These are phyloP conservation scores for Rhodamnia argentea DNA, from an alignment of 345 rosid species.

Conservation along the genomic window DNA sequence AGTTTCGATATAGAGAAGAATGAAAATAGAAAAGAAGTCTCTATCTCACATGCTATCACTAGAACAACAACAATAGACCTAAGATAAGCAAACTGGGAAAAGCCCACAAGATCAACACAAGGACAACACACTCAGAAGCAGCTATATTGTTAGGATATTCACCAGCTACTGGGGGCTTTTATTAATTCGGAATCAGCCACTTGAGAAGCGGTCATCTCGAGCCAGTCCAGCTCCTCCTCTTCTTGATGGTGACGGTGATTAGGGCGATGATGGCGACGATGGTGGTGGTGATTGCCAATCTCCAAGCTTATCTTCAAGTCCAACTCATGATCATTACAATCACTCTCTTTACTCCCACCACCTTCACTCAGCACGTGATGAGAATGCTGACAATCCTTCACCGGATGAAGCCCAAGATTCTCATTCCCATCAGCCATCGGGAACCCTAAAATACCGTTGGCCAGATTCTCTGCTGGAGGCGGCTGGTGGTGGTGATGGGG, in stretches of 20 bases:
- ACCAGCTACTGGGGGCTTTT: not conserved
- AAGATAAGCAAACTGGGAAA: not conserved
- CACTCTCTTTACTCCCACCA: not conserved
- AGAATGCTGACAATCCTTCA: not conserved
- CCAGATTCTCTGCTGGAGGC: not conserved
- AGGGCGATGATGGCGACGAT: not conserved
- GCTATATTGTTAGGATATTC: not conserved
- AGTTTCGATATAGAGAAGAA: not conserved
- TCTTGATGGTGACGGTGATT: not conserved
- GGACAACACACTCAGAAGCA: not conserved
- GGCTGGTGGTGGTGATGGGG: not conserved
- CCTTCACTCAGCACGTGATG: not conserved
- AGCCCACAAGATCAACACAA: not conserved
- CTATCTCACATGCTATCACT: not conserved
- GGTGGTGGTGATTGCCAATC: not conserved
- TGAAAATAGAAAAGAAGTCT: not conserved
- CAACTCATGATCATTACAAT: not conserved
- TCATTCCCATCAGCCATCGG: not conserved
- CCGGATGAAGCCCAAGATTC: not conserved
- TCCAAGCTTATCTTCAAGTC: not conserved
- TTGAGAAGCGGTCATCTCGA: not conserved
- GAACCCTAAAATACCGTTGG: not conserved
- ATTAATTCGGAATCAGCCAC: not conserved
- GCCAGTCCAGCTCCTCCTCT: not conserved
- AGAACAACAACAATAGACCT: not conserved